Evolutionary conservation across 2,329 filamentous ascomycete genomes (phyloP), one percentile per base, ranked within the genome.

Genomic region (Dactylellina drechsleri): DNA sequence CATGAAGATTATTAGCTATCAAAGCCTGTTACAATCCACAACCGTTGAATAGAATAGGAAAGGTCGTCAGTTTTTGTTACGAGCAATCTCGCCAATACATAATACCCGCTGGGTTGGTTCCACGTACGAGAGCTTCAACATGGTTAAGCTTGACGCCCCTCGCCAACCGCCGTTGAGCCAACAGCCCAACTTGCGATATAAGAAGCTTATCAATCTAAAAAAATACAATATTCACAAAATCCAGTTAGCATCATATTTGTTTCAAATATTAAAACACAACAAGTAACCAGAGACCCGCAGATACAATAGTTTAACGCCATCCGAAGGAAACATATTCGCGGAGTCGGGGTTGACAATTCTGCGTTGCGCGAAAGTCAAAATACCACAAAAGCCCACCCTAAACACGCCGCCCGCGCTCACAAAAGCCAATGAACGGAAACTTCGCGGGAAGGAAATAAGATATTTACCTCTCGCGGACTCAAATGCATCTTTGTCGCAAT

Each of bases 191-290:
- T 83, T 97, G 92, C 65, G 93, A 92, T 81, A 96, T 94, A 82
- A 91, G 87, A 83, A 98, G 92, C 88, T 98, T 98, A 86, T 98
- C 94, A 81, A 98, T 87, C 94, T 98, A 50, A n/a, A 28, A 10
- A 18, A 62, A 28, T 23, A 23, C 1, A 52, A 23, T 18, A 52
- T 47, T 12, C 43, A 47, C 1, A 6, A 47, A 18, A 15, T 2
- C 13, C 13, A 47, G 7, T 52, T 23, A 52, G 47, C 47, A 1
- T 18, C 3, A 2, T n/a, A 8, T 18, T n/a, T 13, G 1, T n/a
- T 28, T 31, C 23, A 15, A 16, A 36, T 20, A 10, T 1, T n/a
- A 47, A n/a, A 6, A 13, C 16, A 5, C 43, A 12, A n/a, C 13
- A 47, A n/a, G 13, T 2, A 47, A 47, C 4, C 7, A 47, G 43